A percentile compares a stretch with the other conserved stretches of the same genome.
Evolutionary conservation across 768 basidiomycete genomes (phyloP).

Genomic region (Lentinula aciculospora): DNA sequence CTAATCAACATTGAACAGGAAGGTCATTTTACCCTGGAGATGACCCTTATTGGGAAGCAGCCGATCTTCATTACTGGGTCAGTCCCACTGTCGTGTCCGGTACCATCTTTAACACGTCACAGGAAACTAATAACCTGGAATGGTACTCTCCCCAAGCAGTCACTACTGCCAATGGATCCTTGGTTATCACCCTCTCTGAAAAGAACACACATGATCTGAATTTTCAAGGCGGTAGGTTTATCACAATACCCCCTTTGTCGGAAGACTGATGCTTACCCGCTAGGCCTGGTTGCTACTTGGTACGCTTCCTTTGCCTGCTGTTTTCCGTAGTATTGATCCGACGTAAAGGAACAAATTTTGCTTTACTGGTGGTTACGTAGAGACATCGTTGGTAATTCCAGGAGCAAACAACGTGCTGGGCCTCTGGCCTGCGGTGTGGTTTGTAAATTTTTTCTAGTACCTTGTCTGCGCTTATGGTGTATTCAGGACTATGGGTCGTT

Average conservation of each 20-base stretch:
- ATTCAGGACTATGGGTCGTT: slow-evolving; percentile 42
- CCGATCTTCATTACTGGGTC: slow-evolving; percentile 76
- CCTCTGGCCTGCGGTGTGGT: slow-evolving; percentile 77
- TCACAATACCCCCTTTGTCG: neutral
- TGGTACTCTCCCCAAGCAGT: slow-evolving; percentile 84
- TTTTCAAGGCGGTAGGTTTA: slow-evolving; percentile 56
- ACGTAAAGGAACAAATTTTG: slow-evolving; percentile 77
- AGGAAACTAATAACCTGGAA: slow-evolving; percentile 67
- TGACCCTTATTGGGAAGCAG: slow-evolving; percentile 75
- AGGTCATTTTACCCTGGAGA: neutral
- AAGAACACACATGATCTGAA: slow-evolving; percentile 60
- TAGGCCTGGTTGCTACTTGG: slow-evolving; percentile 10
- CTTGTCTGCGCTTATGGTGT: slow-evolving; percentile 17
- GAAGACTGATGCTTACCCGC: neutral
- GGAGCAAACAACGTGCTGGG: slow-evolving; percentile 62
- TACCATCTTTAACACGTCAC: neutral
- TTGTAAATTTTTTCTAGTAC: slow-evolving; percentile 24
- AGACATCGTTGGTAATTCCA: slow-evolving; percentile 59
- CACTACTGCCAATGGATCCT: slow-evolving; percentile 62
- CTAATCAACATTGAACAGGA: neutral
- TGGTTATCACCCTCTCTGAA: slow-evolving; percentile 64
- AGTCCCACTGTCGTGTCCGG: neutral
- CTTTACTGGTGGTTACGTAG: slow-evolving; percentile 80
- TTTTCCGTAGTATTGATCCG: slow-evolving; percentile 34
- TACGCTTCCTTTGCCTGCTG: slow-evolving; percentile 24